Evolutionary conservation across 768 basidiomycete species (phyloP).

Genomic region (Pleurotus pulmonarius): DNA sequence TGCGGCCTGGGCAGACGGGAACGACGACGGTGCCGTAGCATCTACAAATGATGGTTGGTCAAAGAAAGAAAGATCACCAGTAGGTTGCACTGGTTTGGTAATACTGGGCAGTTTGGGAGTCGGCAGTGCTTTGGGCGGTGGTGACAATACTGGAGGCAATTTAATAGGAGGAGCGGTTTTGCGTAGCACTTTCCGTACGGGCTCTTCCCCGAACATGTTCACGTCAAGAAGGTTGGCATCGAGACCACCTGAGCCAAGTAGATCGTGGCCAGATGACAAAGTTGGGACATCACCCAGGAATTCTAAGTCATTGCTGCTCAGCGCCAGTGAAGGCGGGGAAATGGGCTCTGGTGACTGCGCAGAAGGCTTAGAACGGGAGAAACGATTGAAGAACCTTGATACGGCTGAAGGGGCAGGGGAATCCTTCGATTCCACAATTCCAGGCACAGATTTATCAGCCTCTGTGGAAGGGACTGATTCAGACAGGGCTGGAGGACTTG

Average conservation of each 20-base stretch:
- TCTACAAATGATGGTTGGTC: background rate
- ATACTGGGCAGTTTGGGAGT: conserved; percentile 3
- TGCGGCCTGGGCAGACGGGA: background rate
- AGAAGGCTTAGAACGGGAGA: conserved; percentile 46
- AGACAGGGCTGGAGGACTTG: background rate
- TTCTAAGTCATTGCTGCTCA: conserved; percentile 79
- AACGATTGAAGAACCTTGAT: conserved; percentile 78
- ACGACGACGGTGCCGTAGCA: background rate
- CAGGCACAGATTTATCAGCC: conserved; percentile 11
- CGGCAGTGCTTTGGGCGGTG: conserved; percentile 25
- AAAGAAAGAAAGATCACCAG: background rate
- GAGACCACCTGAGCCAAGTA: background rate
- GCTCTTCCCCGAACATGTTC: background rate
- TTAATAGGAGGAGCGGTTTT: conserved; percentile 17
- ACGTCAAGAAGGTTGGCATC: conserved; percentile 1
- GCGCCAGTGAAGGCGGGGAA: conserved; percentile 44
- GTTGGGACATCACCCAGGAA: conserved; percentile 60
- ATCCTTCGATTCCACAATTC: conserved; percentile 10
- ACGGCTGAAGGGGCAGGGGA: conserved; percentile 59
- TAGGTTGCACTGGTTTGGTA: background rate
- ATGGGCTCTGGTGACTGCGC: conserved; percentile 16
- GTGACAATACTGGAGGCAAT: conserved; percentile 45
- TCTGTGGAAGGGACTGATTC: background rate
- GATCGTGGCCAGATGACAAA: background rate
- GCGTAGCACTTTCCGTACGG: conserved; percentile 10